Percentiles rank a stretch among this genome's conserved stretches.
phyloP scores from a whole-genome alignment of 129 eudicot genomes.

The Artemisia annua region DNA sequence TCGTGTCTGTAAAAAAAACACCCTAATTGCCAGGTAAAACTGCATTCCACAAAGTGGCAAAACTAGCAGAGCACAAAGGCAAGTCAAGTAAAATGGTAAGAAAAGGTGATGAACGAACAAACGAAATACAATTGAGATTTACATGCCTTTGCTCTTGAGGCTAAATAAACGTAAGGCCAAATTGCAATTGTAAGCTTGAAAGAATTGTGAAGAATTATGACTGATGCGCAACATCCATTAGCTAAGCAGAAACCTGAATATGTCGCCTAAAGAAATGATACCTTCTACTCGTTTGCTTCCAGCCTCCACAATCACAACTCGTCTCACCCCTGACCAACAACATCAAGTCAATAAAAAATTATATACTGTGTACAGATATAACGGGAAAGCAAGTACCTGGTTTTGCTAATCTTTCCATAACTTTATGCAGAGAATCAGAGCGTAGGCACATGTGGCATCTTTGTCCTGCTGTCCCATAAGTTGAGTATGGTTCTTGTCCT shows the following conservation, averaged over 20 bases:
- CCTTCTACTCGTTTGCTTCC: conserved; percentile 93
- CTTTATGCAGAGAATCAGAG: conserved; percentile 72
- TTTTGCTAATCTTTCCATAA: conserved; percentile 77
- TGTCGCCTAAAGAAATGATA: conserved; percentile 65
- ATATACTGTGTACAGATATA: background rate
- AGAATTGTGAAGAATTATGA: conserved; percentile 33
- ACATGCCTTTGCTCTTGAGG: conserved; percentile 34
- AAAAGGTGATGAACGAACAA: conserved; percentile 16
- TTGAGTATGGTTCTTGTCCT: conserved; percentile 69
- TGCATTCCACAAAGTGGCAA: conserved; percentile 40
- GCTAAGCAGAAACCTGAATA: conserved; percentile 71
- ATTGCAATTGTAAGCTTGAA: conserved; percentile 36
- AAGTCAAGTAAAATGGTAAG: conserved; percentile 24
- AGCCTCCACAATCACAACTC: conserved; percentile 81
- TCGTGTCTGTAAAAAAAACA: conserved; percentile 14
- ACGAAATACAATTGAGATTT: conserved; percentile 25
- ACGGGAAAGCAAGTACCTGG: conserved; percentile 50
- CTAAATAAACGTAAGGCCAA: conserved; percentile 25
- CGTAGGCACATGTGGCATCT: conserved; percentile 92
- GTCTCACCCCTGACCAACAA: conserved; percentile 56
- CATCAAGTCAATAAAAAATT: background rate
- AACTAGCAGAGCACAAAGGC: conserved; percentile 37
- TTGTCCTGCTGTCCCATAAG: conserved; percentile 52
- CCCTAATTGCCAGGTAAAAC: conserved; percentile 32
- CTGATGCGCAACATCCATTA: conserved; percentile 29